Conservation (phyloP, 176 grass and related monocot species). For the Pontederia paniculata region DNA sequence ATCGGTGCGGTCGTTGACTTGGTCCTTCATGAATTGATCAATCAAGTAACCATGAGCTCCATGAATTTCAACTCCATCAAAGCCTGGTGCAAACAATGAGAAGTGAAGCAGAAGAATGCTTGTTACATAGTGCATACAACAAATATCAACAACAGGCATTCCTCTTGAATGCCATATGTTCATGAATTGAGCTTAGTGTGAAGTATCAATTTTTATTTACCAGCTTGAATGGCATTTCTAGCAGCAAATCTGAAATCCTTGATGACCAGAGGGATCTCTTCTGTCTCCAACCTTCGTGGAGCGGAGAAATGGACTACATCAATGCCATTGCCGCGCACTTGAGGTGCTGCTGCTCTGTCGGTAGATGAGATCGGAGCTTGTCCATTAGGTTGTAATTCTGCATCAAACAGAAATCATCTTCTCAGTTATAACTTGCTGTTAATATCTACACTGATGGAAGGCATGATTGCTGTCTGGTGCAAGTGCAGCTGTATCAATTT, state of each 20-base stretch:
- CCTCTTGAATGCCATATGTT: too few species aligned
- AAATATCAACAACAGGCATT: too few species aligned
- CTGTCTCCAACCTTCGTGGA: slow-evolving; percentile 3
- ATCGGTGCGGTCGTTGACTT: background rate
- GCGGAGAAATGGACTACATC: background rate
- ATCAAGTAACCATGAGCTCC: background rate
- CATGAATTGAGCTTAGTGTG: background rate
- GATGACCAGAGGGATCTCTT: slow-evolving; percentile 8
- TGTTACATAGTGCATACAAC: too few species aligned
- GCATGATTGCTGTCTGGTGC: too few species aligned
- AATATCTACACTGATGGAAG: too few species aligned
- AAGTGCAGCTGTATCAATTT: too few species aligned
- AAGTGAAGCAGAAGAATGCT: background rate
- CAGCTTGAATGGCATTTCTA: slow-evolving; percentile 6
- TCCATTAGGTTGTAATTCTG: slow-evolving; percentile 5
- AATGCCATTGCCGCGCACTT: background rate
- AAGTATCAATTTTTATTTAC: background rate
- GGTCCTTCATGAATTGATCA: background rate
- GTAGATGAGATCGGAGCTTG: slow-evolving; percentile 7
- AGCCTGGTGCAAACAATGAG: background rate
- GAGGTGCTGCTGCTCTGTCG: background rate
- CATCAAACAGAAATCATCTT: background rate
- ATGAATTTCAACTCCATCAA: background rate
- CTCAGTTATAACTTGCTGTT: too few species aligned
- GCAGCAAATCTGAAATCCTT: slow-evolving; percentile 10